Percentiles rank a stretch among this genome's conserved stretches.
Evolutionary conservation across 2,329 filamentous ascomycete species (phyloP).

Genomic region (Xylaria sp.): DNA sequence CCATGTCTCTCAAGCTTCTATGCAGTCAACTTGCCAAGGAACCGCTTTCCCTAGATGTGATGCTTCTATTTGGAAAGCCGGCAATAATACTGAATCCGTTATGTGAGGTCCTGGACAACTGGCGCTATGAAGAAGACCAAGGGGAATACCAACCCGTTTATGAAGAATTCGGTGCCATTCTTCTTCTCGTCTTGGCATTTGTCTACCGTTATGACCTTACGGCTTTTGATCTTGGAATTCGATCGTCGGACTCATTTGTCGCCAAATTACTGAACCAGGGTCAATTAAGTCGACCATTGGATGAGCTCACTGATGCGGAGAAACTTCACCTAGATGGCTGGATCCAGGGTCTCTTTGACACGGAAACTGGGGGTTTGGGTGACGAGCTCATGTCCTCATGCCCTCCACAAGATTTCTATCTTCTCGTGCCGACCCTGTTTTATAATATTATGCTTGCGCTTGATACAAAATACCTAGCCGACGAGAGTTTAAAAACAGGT

Average conservation of each 20-base stretch:
- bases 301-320: constrained; percentile 72
- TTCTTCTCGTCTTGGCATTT: constrained; percentile 78
- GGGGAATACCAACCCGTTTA: constrained; percentile 86
- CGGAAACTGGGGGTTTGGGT: constrained; percentile 75
- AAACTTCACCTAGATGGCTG: constrained; percentile 74
- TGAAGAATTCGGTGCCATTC: constrained; percentile 82
- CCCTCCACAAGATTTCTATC: constrained; percentile 83
- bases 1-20: constrained; percentile 79
- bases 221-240: constrained; percentile 70
- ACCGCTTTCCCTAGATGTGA: constrained; percentile 76
- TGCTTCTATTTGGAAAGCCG: constrained; percentile 79
- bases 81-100: constrained; percentile 76
- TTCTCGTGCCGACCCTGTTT: constrained; percentile 80
- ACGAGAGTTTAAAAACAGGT: constrained; percentile 77
- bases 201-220: constrained; percentile 78
- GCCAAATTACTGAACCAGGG: constrained; percentile 71
- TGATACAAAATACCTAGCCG: constrained; percentile 70
- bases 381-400: constrained; percentile 86
- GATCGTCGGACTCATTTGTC: constrained; percentile 71
- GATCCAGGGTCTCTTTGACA: constrained; percentile 81
- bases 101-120: constrained; percentile 79
- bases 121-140: constrained; percentile 85
- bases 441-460: constrained; percentile 78
- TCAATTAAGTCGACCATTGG: constrained; percentile 64
- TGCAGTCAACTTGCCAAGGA: constrained; percentile 79